A percentile compares a stretch with the other conserved stretches of the same genome.
phyloP scores from a whole-genome alignment of 1,284 basidiomycete species.

The Rhodotorula sp. region DNA sequence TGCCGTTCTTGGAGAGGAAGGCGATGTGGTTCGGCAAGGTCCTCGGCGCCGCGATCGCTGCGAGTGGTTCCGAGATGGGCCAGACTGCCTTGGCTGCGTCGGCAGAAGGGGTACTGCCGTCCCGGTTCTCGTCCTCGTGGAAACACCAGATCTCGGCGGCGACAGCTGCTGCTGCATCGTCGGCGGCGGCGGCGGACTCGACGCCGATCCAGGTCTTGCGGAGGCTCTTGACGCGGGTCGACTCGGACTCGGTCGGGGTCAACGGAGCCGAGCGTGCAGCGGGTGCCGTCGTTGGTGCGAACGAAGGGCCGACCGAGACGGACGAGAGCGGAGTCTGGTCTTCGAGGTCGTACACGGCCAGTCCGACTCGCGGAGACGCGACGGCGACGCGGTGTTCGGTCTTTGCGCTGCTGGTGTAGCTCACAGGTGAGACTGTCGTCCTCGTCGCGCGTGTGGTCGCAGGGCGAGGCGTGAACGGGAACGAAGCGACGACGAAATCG shows the following conservation, averaged over 20 bases:
- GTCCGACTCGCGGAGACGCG: constrained; percentile 16
- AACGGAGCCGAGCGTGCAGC: constrained; percentile 31
- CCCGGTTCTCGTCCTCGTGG: constrained; percentile 41
- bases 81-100: constrained; percentile 35
- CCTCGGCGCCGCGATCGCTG: constrained; percentile 31
- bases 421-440: constrained; percentile 10
- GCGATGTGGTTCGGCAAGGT: constrained; percentile 37
- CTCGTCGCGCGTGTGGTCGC: background rate
- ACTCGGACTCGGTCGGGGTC: constrained; percentile 21
- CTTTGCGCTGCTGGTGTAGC: constrained; percentile 18
- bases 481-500: constrained; percentile 34
- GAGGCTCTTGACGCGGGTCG: constrained; percentile 34
- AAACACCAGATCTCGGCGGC: constrained; percentile 40
- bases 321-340: constrained; percentile 41
- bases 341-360: constrained; percentile 36
- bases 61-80: constrained; percentile 36
- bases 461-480: constrained; percentile 5
- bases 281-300: constrained; percentile 30
- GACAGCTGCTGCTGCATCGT: constrained; percentile 2
- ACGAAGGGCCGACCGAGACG: constrained; percentile 39
- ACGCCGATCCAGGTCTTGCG: constrained; percentile 40
- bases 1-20: constrained; percentile 35
- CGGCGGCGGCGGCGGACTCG: background rate
- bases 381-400: constrained; percentile 26
- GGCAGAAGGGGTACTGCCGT: constrained; percentile 33